Evolutionary conservation across 768 basidiomycete genomes (phyloP).

Genomic region (Daedaleopsis nitida): DNA sequence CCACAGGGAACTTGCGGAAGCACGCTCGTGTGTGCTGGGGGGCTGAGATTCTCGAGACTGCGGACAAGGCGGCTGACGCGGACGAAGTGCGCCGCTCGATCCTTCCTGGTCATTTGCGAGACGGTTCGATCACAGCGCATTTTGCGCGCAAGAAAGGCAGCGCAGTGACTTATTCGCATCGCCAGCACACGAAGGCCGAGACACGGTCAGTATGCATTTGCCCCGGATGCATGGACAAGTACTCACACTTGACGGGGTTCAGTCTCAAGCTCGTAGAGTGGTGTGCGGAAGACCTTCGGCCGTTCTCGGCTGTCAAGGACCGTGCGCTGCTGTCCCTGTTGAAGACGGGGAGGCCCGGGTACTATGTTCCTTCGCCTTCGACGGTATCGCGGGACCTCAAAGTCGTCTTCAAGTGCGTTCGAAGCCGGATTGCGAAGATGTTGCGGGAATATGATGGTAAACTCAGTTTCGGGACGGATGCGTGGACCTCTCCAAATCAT

Average conservation of each 20-base stretch:
- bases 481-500: background rate
- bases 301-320: too few relatives aligned
- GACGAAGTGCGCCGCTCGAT: background rate
- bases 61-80: conserved; percentile 3
- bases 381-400: conserved; percentile 38
- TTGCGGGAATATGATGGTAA: conserved; percentile 26
- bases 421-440: conserved; percentile 26
- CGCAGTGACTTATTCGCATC: conserved; percentile 34
- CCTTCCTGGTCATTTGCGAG: conserved; percentile 2
- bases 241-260: too few relatives aligned
- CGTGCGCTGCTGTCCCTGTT: too few relatives aligned
- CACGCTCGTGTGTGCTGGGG: conserved; percentile 40
- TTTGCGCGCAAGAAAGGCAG: conserved; percentile 33
- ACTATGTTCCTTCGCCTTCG: conserved; percentile 34
- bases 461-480: conserved; percentile 31
- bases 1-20: conserved; percentile 29
- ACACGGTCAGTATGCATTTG: conserved; percentile 6
- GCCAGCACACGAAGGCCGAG: conserved; percentile 29
- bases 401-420: conserved; percentile 26
- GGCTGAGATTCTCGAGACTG: conserved; percentile 22
- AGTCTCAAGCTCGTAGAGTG: too few relatives aligned
- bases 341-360: conserved; percentile 36
- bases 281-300: too few relatives aligned
- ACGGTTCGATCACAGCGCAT: conserved; percentile 22
- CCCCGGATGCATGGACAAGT: too few relatives aligned